phyloP scores from a whole-genome alignment of 2,329 filamentous ascomycete genomes.

The Botrytis fabae region DNA sequence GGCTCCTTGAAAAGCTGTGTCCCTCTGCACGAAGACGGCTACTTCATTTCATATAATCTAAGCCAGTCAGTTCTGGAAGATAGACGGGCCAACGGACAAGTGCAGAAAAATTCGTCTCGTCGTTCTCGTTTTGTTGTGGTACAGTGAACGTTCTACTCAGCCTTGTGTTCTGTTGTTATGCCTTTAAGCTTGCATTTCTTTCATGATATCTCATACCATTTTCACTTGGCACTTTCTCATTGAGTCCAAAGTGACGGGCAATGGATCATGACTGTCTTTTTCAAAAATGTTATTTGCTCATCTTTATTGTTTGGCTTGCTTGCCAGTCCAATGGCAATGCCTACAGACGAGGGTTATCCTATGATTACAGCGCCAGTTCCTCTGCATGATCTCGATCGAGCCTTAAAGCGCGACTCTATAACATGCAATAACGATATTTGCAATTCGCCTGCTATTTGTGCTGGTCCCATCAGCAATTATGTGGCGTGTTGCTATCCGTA shows the following conservation, averaged over 20 bases:
- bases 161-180: neutral
- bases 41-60: neutral
- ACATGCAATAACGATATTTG: constrained; percentile 4
- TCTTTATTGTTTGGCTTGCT: neutral
- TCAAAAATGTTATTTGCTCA: neutral
- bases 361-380: neutral
- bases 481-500: constrained; percentile 1
- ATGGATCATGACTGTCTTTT: neutral
- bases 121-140: neutral
- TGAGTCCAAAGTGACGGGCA: neutral
- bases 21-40: neutral
- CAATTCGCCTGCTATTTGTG: neutral
- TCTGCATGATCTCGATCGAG: neutral
- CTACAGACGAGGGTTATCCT: neutral
- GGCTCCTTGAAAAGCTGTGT: neutral
- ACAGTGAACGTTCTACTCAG: neutral
- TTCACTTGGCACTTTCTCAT: neutral
- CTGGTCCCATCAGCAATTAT: neutral
- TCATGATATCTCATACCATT: neutral
- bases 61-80: neutral
- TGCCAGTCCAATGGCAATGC: neutral
- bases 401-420: neutral
- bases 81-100: neutral
- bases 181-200: neutral
- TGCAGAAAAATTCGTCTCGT: neutral